Conservation (phyloP, 2,329 filamentous ascomycete species). For the Clonostachys rhizophaga region DNA sequence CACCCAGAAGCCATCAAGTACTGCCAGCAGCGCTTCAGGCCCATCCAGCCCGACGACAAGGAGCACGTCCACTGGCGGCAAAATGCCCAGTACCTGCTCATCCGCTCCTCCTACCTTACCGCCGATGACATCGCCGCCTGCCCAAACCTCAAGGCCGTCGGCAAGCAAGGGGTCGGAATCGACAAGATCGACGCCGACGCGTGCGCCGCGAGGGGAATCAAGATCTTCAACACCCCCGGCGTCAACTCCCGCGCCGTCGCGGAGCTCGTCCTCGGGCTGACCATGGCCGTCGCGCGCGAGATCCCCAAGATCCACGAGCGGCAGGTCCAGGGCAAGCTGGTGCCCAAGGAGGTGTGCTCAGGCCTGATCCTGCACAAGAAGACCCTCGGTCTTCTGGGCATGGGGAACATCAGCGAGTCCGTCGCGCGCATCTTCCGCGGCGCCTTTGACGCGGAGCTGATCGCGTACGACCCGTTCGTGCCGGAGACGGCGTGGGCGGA, state of each 20-base stretch:
- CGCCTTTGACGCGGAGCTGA: slow-evolving; percentile 22
- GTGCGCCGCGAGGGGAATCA: slow-evolving; percentile 28
- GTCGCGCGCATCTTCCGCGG: slow-evolving; percentile 28
- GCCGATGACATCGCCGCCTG: slow-evolving; percentile 27
- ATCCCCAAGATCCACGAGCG: slow-evolving; percentile 20
- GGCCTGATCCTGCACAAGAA: slow-evolving; percentile 26
- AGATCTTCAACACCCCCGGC: slow-evolving; percentile 41
- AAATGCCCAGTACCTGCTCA: slow-evolving; percentile 30
- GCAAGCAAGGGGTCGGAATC: slow-evolving; percentile 41
- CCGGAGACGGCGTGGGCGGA: slow-evolving; percentile 21
- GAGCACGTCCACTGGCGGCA: slow-evolving; percentile 29
- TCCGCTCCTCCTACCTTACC: slow-evolving; percentile 27
- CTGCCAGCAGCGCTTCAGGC: slow-evolving; percentile 28
- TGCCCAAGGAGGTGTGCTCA: slow-evolving; percentile 33
- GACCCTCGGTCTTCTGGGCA: slow-evolving; percentile 28
- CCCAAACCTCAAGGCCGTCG: slow-evolving; percentile 31
- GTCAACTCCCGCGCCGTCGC: slow-evolving; percentile 36
- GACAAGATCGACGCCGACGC: slow-evolving; percentile 37
- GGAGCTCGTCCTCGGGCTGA: slow-evolving; percentile 27
- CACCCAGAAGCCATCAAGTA: slow-evolving; percentile 26
- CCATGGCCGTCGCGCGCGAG: slow-evolving; percentile 24
- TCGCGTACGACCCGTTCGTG: slow-evolving; percentile 28
- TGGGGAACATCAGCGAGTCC: slow-evolving; percentile 29
- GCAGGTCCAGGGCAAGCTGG: slow-evolving; percentile 16
- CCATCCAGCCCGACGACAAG: slow-evolving; percentile 24